A percentile compares a stretch with the other conserved stretches of the same genome.
Evolutionary conservation across 768 basidiomycete species (phyloP).

Genomic region (Tylopilus vinaceipallidus): DNA sequence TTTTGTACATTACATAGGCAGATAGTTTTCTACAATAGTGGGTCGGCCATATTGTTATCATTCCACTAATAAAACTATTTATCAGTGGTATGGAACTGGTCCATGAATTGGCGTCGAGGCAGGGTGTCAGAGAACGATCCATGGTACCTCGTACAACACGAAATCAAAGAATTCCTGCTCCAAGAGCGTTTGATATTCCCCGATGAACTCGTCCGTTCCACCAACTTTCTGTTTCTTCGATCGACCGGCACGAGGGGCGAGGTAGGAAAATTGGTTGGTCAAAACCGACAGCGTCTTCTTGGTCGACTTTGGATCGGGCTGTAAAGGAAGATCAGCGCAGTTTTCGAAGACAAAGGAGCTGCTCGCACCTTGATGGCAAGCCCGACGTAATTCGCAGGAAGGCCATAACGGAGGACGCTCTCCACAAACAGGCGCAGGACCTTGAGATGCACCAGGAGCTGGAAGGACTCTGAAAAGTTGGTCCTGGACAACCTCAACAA

Average conservation of each 20-base stretch:
- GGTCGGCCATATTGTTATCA: slow-evolving; percentile 61
- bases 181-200: slow-evolving; percentile 90
- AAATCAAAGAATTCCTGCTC: slow-evolving; percentile 98
- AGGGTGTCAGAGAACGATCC: slow-evolving; percentile 62
- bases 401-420: slow-evolving; percentile 91
- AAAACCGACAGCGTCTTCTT: slow-evolving; percentile 76
- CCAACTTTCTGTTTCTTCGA: slow-evolving; percentile 35
- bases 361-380: slow-evolving; percentile 70
- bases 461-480: slow-evolving; percentile 96
- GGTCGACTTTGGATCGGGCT: slow-evolving; percentile 86
- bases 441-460: slow-evolving; percentile 91
- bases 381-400: slow-evolving; percentile 88
- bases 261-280: slow-evolving; percentile 77
- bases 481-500: slow-evolving; percentile 86
- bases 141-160: slow-evolving; percentile 90
- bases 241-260: slow-evolving; percentile 64
- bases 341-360: neutral
- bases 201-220: slow-evolving; percentile 67
- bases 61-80: slow-evolving; percentile 53
- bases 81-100: slow-evolving; percentile 14
- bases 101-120: neutral
- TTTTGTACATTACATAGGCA: slow-evolving; percentile 43
- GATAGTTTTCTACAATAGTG: slow-evolving; percentile 50
- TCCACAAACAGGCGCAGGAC: slow-evolving; percentile 89
- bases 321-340: slow-evolving; percentile 4